Evolutionary conservation across 371 early-diverging fungal genomes (phyloP), one percentile per base, ranked within the genome.

Genomic region (Syncephalis fuscata): DNA sequence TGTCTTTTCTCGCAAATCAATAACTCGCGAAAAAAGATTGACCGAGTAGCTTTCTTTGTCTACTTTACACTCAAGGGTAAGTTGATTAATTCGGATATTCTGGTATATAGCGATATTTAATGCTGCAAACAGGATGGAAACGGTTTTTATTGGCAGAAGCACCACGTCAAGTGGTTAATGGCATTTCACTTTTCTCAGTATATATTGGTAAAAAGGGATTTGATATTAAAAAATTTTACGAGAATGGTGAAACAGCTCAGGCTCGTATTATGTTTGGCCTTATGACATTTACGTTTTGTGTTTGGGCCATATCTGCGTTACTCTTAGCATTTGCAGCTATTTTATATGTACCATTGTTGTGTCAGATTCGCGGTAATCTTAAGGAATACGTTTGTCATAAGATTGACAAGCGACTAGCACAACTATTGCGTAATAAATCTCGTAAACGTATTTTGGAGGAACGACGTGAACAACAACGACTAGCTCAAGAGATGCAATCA

Each of bases 361-460:
- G 71, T 53, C 69, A 71, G 27, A 85, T 90, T 45, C 78, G 75
- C 26, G 91, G 91, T 27, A 90, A 88, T 55, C 65, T 90, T 48
- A 90, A 90, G 56, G 91, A 90, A 56, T 90, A 79, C 54, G 83
- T 84, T 51, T 85, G 85, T 52, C 85, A 86, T 65, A 84, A 83
- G 60, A 80, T 90, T 41, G 90, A 88, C 62, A 90, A 88, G 58
- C 61, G 54, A 49, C 48, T 54, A n/a, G 45, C 22, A 20, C 38
- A 39, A 16, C 45, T 54, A 20, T 19, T 54, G n/a, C 39, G 36
- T 41, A 44, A 22, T 38, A 48, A 45, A 45, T 42, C 48, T 5
- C 48, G 14, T 16, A 49, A 53, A 39, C 49, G 54, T 17, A 14
- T 25, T 26, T 4, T 24, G 26, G 8, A 49, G 39, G 22, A 45